phyloP scores from a whole-genome alignment of 1,139 yeast genomes.

The Debaryomycetaceae sp. region DNA sequence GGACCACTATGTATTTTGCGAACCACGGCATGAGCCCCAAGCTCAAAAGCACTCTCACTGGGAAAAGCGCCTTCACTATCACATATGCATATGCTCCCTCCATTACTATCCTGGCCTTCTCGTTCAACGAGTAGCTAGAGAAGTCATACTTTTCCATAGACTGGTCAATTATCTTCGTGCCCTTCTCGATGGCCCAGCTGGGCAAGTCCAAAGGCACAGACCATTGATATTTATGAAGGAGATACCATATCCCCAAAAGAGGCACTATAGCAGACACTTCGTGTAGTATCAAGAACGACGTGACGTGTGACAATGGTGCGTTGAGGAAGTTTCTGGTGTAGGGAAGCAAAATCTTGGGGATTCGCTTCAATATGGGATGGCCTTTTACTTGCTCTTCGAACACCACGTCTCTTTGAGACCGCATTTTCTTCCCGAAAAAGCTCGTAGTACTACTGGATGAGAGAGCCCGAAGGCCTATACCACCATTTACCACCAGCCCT shows the following conservation, averaged over 20 bases:
- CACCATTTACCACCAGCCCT: background rate
- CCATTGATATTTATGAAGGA: slow-evolving; percentile 53
- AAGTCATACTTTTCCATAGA: slow-evolving; percentile 34
- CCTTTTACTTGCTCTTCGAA: background rate
- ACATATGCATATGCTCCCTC: slow-evolving; percentile 93
- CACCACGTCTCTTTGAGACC: background rate
- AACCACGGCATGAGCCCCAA: slow-evolving; percentile 65
- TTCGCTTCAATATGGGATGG: slow-evolving; percentile 36
- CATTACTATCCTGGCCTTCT: slow-evolving; percentile 55
- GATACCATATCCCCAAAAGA: slow-evolving; percentile 71
- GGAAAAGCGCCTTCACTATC: slow-evolving; percentile 63
- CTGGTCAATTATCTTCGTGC: slow-evolving; percentile 56
- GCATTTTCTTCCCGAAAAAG: background rate
- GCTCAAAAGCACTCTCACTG: slow-evolving; percentile 57
- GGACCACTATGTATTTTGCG: slow-evolving; percentile 57
- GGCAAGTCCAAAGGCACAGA: slow-evolving; percentile 56
- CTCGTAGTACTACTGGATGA: background rate
- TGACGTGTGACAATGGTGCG: slow-evolving; percentile 69
- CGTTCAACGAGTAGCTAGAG: slow-evolving; percentile 37
- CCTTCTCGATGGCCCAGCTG: slow-evolving; percentile 61
- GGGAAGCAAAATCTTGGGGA: slow-evolving; percentile 50
- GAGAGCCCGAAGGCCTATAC: background rate
- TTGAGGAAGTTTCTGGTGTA: slow-evolving; percentile 47
- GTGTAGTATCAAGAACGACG: slow-evolving; percentile 76
- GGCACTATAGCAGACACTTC: slow-evolving; percentile 85